phyloP scores from a whole-genome alignment of 768 basidiomycete genomes.

The Clitopilus passeckerianus region DNA sequence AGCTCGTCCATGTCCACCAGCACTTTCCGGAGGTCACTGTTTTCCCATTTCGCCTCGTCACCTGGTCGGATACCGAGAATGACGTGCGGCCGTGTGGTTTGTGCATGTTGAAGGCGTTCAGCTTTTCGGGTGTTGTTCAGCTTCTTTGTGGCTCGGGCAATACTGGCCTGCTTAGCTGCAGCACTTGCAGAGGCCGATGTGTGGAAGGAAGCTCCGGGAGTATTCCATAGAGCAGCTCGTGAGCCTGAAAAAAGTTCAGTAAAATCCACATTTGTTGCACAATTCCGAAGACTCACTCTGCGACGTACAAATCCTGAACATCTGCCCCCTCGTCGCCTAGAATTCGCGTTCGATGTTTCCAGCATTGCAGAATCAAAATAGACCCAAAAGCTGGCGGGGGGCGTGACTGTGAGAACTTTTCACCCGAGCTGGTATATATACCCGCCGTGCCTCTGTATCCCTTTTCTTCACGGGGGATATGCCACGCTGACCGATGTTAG shows the following conservation, averaged over 20 bases:
- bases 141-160: constrained; percentile 32
- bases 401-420: constrained; percentile 35
- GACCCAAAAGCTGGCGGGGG: constrained; percentile 7
- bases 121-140: constrained; percentile 42
- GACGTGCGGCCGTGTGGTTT: constrained; percentile 50
- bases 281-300: constrained; percentile 16
- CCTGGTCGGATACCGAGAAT: constrained; percentile 69
- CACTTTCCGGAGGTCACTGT: constrained; percentile 59
- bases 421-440: constrained; percentile 20
- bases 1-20: constrained; percentile 55
- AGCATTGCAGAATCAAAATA: neutral
- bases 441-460: neutral
- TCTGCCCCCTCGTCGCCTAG: constrained; percentile 5
- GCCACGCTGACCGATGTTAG: constrained; percentile 63
- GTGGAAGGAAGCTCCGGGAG: constrained; percentile 34
- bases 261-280: too few species aligned
- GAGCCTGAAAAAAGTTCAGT: constrained; percentile 18
- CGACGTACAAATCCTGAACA: constrained; percentile 23
- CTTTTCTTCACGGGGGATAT: constrained; percentile 40
- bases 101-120: constrained; percentile 32
- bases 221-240: constrained; percentile 31
- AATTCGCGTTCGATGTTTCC: constrained; percentile 1
- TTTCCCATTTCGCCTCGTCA: constrained; percentile 63
- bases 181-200: constrained; percentile 37
- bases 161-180: constrained; percentile 24